Conservation (phyloP, 805 yeast species). For the Saccharomyces eubayanus region DNA sequence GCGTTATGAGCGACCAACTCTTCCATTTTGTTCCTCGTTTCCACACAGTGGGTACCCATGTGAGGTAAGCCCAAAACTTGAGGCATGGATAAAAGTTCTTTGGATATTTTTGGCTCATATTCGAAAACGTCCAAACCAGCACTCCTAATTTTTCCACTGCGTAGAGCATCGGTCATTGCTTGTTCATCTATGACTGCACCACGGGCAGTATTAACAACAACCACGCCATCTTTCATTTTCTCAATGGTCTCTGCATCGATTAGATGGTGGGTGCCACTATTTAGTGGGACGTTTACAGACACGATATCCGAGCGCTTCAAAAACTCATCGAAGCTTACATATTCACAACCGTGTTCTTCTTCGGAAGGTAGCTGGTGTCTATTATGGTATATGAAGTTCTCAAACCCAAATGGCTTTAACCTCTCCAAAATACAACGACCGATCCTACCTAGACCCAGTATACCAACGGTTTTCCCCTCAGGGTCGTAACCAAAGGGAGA, state of each 20-base stretch:
- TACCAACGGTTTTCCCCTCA: slow-evolving; percentile 66
- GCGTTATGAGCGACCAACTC: slow-evolving; percentile 66
- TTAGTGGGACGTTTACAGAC: slow-evolving; percentile 71
- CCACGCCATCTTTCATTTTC: slow-evolving; percentile 72
- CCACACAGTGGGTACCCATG: slow-evolving; percentile 75
- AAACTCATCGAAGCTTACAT: slow-evolving; percentile 64
- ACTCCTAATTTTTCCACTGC: slow-evolving; percentile 55
- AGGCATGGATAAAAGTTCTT: slow-evolving; percentile 52
- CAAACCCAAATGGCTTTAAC: slow-evolving; percentile 68
- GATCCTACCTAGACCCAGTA: slow-evolving; percentile 84
- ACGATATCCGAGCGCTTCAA: slow-evolving; percentile 57
- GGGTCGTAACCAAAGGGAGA: slow-evolving; percentile 68
- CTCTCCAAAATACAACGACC: slow-evolving; percentile 74
- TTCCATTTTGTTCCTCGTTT: slow-evolving; percentile 77
- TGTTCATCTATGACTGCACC: slow-evolving; percentile 73
- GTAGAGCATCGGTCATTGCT: slow-evolving; percentile 47
- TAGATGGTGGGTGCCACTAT: slow-evolving; percentile 59
- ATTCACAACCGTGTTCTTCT: slow-evolving; percentile 60
- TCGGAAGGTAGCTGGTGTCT: slow-evolving; percentile 51
- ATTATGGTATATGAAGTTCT: slow-evolving; percentile 63
- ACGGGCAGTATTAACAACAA: slow-evolving; percentile 74
- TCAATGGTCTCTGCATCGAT: slow-evolving; percentile 51
- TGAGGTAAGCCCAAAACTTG: slow-evolving; percentile 79
- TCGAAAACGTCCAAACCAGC: slow-evolving; percentile 75
- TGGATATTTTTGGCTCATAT: slow-evolving; percentile 61